Evolutionary conservation across 1,139 yeast species (phyloP).

Genomic region (Suzukiozyma palmioleophila): DNA sequence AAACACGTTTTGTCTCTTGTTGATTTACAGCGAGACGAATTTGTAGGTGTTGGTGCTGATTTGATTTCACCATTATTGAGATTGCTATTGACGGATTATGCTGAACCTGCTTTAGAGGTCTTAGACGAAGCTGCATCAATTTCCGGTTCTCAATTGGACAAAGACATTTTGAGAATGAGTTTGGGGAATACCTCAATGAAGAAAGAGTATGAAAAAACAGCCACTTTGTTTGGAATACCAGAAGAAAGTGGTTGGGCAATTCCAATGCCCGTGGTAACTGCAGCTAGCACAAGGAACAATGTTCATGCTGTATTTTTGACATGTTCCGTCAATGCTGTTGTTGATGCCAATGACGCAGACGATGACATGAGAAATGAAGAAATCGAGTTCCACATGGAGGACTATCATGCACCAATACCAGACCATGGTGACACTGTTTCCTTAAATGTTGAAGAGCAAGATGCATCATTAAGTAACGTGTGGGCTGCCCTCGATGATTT

Average conservation of each 20-base stretch:
- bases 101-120: conserved; percentile 84
- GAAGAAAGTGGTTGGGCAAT: conserved; percentile 98
- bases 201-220: conserved; percentile 80
- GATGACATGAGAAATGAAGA: conserved; percentile 33
- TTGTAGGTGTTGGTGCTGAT: conserved; percentile 91
- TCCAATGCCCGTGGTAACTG: conserved; percentile 89
- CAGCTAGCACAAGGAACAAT: conserved; percentile 83
- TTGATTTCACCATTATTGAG: conserved; percentile 85
- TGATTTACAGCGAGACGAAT: conserved; percentile 74
- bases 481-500: conserved; percentile 95
- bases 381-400: conserved; percentile 64
- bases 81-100: conserved; percentile 77
- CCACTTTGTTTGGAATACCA: conserved; percentile 91
- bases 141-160: conserved; percentile 88
- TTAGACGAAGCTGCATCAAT: conserved; percentile 80
- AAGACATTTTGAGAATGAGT: conserved; percentile 87
- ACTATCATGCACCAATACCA: conserved; percentile 44
- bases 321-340: conserved; percentile 44
- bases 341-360: conserved; percentile 22
- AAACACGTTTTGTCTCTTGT: conserved; percentile 72
- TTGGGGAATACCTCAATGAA: conserved; percentile 76
- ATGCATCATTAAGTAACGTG: conserved; percentile 84
- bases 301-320: conserved; percentile 94
- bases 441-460: conserved; percentile 53
- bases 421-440: conserved; percentile 34